A percentile compares a stretch with the other conserved stretches of the same genome.
Evolutionary conservation across 768 basidiomycete species (phyloP).

Genomic region (Termitomyces sp.): DNA sequence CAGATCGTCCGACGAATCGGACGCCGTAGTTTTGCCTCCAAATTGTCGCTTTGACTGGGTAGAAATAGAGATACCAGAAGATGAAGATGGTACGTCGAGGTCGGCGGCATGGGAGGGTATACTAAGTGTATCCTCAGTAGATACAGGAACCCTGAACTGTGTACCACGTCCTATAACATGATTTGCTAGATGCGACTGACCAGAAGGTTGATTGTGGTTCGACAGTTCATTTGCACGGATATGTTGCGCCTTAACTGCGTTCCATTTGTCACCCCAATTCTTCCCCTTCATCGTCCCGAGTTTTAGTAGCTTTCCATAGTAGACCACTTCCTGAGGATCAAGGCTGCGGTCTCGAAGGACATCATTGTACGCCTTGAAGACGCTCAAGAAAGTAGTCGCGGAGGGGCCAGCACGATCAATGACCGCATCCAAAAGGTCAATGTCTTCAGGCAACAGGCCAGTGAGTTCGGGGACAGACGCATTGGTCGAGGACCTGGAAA

Average conservation of each 20-base stretch:
- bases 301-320: slow-evolving; percentile 80
- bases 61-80: not conserved
- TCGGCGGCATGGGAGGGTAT: slow-evolving; percentile 10
- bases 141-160: not conserved
- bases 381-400: slow-evolving; percentile 71
- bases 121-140: slow-evolving; percentile 13
- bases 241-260: slow-evolving; percentile 55
- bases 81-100: not conserved
- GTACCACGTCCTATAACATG: slow-evolving; percentile 1
- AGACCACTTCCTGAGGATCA: slow-evolving; percentile 76
- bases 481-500: slow-evolving; percentile 32
- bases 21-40: slow-evolving; percentile 2
- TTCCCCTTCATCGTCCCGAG: slow-evolving; percentile 75
- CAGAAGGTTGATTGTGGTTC: not conserved
- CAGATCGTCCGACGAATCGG: slow-evolving; percentile 1
- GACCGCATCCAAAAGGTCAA: slow-evolving; percentile 72
- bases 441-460: slow-evolving; percentile 47
- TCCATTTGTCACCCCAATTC: slow-evolving; percentile 84
- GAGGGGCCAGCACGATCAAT: slow-evolving; percentile 60
- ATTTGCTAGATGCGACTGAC: not conserved
- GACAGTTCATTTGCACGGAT: slow-evolving; percentile 23
- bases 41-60: not conserved
- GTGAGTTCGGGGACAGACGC: slow-evolving; percentile 46
- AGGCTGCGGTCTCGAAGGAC: slow-evolving; percentile 68
- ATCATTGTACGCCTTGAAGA: slow-evolving; percentile 85